A percentile compares a stretch with the other conserved stretches of the same genome.
Conservation (phyloP, 2,329 filamentous ascomycete genomes). For the Mycosphaerella sp. region DNA sequence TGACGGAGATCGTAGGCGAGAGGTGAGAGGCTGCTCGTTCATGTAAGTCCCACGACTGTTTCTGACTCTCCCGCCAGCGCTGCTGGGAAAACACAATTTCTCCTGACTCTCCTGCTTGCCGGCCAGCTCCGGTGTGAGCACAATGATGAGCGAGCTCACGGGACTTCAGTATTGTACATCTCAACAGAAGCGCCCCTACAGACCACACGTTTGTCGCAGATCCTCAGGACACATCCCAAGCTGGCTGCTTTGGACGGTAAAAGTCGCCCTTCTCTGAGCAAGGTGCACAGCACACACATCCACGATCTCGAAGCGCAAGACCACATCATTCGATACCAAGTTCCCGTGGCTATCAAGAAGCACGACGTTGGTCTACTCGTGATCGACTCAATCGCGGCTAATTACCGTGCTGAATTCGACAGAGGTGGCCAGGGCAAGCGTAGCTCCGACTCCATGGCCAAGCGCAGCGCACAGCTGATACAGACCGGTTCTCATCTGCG, state of each 20-base stretch:
- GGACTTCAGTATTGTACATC: slow-evolving; percentile 77
- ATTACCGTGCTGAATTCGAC: slow-evolving; percentile 89
- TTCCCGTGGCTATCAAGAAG: slow-evolving; percentile 73
- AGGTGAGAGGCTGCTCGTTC: slow-evolving; percentile 47
- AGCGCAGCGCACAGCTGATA: slow-evolving; percentile 68
- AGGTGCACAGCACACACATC: slow-evolving; percentile 72
- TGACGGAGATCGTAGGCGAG: slow-evolving; percentile 89
- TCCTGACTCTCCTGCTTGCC: slow-evolving; percentile 75
- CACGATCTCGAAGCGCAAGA: slow-evolving; percentile 92
- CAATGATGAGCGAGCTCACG: slow-evolving; percentile 41
- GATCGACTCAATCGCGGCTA: slow-evolving; percentile 87
- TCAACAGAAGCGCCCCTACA: slow-evolving; percentile 84
- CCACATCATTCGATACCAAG: slow-evolving; percentile 86
- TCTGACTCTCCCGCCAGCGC: slow-evolving; percentile 48
- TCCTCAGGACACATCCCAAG: slow-evolving; percentile 61
- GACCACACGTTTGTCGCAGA: slow-evolving; percentile 72
- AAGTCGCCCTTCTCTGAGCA: slow-evolving; percentile 59
- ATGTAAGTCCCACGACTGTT: slow-evolving; percentile 3
- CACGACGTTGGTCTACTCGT: slow-evolving; percentile 75
- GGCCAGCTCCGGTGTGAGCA: slow-evolving; percentile 63
- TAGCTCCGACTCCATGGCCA: slow-evolving; percentile 57
- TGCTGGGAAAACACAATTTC: slow-evolving; percentile 89
- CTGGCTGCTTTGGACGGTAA: slow-evolving; percentile 44
- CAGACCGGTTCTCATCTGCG: slow-evolving; percentile 70
- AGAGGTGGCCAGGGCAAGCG: slow-evolving; percentile 30